Conservation (phyloP, 1,284 basidiomycete species). For the Coriolopsis trogii region DNA sequence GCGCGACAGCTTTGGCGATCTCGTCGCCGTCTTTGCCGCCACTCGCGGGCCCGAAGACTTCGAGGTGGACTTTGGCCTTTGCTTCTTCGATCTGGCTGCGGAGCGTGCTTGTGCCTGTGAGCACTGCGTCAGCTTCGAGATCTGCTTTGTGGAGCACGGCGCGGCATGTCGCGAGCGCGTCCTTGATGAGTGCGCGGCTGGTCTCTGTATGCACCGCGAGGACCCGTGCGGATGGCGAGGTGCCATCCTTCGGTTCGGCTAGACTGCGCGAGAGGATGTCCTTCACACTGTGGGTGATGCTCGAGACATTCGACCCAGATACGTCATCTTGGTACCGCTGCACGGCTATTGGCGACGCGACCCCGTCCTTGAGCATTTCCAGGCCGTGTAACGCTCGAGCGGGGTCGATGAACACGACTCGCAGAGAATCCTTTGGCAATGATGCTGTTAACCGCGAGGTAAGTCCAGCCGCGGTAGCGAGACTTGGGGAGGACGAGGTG, state of each 20-base stretch:
- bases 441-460: constrained; percentile 14
- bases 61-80: constrained; percentile 34
- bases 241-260: background rate
- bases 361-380: constrained; percentile 45
- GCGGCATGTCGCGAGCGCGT: constrained; percentile 39
- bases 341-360: constrained; percentile 50
- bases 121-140: constrained; percentile 35
- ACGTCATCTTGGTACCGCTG: constrained; percentile 68
- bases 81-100: constrained; percentile 37
- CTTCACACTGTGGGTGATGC: constrained; percentile 46
- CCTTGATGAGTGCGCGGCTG: constrained; percentile 37
- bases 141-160: constrained; percentile 31
- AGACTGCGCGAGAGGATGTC: constrained; percentile 32
- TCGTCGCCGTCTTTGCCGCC: constrained; percentile 41
- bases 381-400: constrained; percentile 56
- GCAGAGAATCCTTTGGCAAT: constrained; percentile 15
- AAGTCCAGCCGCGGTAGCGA: constrained; percentile 21
- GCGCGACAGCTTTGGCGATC: constrained; percentile 51
- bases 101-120: constrained; percentile 34
- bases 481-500: constrained; percentile 31
- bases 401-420: constrained; percentile 58
- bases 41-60: constrained; percentile 43
- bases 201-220: constrained; percentile 32
- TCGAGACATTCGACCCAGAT: constrained; percentile 56
- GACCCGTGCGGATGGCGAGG: constrained; percentile 13